A percentile compares a stretch with the other conserved stretches of the same genome.
Conservation (phyloP, 208 protist species). For the Leptomonas seymouri region DNA sequence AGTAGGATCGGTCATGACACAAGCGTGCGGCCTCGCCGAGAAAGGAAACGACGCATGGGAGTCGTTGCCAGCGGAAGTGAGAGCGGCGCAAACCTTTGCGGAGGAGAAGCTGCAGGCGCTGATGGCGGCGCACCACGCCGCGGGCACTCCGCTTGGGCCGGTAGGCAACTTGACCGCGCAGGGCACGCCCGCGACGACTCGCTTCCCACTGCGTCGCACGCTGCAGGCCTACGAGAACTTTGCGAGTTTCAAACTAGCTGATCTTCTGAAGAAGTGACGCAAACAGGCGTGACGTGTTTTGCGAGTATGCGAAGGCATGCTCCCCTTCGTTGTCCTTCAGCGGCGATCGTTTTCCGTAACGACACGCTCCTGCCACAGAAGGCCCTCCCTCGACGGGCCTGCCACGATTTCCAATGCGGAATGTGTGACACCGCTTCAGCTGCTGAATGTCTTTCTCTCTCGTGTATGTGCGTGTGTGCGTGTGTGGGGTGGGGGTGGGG, state of each 20-base stretch:
- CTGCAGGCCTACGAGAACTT: conserved; percentile 25
- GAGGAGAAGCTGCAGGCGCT: conserved; percentile 21
- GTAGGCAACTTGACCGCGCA: not conserved
- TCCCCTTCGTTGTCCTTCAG: no score
- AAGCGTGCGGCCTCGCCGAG: not conserved
- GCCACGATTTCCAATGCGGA: no score
- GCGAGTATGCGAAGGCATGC: not conserved
- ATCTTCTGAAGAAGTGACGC: conserved; percentile 8
- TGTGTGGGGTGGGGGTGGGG: no score
- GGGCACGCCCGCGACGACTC: not conserved
- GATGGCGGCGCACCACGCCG: conserved; percentile 9
- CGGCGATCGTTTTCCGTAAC: no score
- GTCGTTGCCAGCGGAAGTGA: not conserved
- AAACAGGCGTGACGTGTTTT: not conserved
- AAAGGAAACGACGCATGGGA: not conserved
- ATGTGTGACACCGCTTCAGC: no score
- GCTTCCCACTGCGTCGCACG: conserved; percentile 24
- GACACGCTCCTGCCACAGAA: no score
- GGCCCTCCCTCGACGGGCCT: no score
- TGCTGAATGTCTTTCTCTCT: no score
- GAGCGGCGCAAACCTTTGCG: conserved; percentile 8
- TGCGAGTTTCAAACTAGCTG: conserved; percentile 7
- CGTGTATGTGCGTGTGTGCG: no score
- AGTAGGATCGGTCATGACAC: not conserved
- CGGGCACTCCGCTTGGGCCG: conserved; percentile 15